Evolutionary conservation across 257 asterid species (phyloP).

Genomic region (Sherardia arvensis): DNA sequence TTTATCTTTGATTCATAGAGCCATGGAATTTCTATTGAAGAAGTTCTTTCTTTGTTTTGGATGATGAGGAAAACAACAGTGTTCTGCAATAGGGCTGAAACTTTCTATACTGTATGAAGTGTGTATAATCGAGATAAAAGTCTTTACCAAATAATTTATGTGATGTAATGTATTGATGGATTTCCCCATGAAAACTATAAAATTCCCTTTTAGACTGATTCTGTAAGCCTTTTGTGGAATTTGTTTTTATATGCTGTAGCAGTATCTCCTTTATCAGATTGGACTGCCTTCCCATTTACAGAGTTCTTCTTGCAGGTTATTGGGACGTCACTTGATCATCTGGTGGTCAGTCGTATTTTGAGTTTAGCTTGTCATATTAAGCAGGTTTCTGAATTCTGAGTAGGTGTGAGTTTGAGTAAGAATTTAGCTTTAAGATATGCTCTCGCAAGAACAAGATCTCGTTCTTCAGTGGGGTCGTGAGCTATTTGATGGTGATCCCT

Average conservation of each 20-base stretch:
- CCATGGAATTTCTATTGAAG: neutral
- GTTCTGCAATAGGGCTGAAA: neutral
- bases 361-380: neutral
- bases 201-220: neutral
- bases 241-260: neutral
- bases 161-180: neutral
- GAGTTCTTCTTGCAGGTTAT: neutral
- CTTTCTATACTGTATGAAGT: neutral
- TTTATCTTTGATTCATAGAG: neutral
- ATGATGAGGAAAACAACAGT: neutral
- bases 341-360: neutral
- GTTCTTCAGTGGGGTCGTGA: constrained; percentile 93
- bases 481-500: constrained; percentile 89
- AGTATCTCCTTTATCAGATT: neutral
- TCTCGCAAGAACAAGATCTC: constrained; percentile 80
- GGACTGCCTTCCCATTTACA: neutral
- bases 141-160: neutral
- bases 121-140: neutral
- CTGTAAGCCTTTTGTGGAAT: neutral
- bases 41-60: neutral
- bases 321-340: neutral
- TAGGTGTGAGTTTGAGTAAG: constrained; percentile 11
- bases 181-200: too few species aligned
- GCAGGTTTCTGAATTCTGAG: constrained; percentile 6
- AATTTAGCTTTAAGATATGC: constrained; percentile 31